These are phyloP conservation scores for Lithohypha guttulata DNA, from an alignment of 2,329 filamentous ascomycete genomes.

Conservation along the genomic window DNA sequence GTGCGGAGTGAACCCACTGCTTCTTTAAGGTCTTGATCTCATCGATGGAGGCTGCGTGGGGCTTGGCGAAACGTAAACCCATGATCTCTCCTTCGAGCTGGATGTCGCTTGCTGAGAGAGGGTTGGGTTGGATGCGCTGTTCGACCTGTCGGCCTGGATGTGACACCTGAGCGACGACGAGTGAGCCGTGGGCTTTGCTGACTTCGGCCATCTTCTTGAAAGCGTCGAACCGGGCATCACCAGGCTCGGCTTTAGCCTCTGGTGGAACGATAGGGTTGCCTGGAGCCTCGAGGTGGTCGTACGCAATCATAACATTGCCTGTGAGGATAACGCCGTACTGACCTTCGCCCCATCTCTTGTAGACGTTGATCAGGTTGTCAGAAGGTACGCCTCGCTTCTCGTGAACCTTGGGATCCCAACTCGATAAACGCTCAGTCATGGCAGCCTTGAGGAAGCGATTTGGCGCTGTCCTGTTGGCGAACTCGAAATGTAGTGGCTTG, in stretches of 20 bases:
- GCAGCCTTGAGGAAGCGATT: conserved; percentile 58
- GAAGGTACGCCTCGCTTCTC: conserved; percentile 44
- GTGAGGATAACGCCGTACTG: conserved; percentile 47
- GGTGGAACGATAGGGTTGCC: conserved; percentile 51
- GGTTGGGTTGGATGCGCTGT: conserved; percentile 35
- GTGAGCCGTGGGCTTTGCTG: conserved; percentile 46
- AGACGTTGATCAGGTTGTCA: conserved; percentile 46
- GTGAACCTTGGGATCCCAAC: conserved; percentile 46
- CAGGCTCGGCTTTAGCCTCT: conserved; percentile 33
- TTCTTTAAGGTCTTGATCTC: conserved; percentile 44
- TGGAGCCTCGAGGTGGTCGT: conserved; percentile 46
- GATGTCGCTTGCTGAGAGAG: conserved; percentile 43
- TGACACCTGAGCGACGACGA: conserved; percentile 51
- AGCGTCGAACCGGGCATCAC: conserved; percentile 48
- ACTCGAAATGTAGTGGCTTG: conserved; percentile 39
- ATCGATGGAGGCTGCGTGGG: conserved; percentile 24
- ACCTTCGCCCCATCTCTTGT: conserved; percentile 52
- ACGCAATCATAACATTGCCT: conserved; percentile 56
- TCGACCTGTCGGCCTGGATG: conserved; percentile 53
- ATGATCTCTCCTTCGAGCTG: conserved; percentile 30
- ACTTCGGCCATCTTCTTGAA: conserved; percentile 48
- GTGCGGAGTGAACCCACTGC: conserved; percentile 51
- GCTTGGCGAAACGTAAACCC: conserved; percentile 28
- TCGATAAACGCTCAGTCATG: conserved; percentile 57
- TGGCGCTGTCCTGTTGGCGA: conserved; percentile 45